Evolutionary conservation across 192 early-diverging fungal species (phyloP).

Genomic region (Phycomyces blakesleeanus): DNA sequence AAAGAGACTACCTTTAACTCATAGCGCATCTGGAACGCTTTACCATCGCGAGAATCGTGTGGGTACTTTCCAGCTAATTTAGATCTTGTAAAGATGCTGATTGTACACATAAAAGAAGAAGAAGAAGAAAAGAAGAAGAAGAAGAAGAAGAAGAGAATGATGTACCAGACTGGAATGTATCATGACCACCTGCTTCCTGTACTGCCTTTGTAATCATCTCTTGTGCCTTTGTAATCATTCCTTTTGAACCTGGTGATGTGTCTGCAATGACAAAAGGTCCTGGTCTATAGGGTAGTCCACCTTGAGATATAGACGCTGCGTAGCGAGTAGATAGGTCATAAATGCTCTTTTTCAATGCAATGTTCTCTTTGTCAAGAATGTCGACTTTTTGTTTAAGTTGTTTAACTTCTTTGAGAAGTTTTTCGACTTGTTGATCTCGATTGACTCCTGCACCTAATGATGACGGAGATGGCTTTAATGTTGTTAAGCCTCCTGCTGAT

Average conservation of each 20-base stretch:
- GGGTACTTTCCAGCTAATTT: slow-evolving; percentile 12
- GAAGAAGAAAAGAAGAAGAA: no score
- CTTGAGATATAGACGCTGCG: slow-evolving; percentile 41
- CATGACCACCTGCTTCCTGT: slow-evolving; percentile 29
- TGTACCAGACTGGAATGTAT: slow-evolving; percentile 21
- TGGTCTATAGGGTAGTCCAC: slow-evolving; percentile 31
- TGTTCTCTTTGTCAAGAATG: slow-evolving; percentile 70
- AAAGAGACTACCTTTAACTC: slow-evolving; percentile 60
- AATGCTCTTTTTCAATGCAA: slow-evolving; percentile 75
- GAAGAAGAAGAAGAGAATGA: not conserved
- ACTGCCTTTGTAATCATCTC: slow-evolving; percentile 31
- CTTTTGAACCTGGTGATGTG: slow-evolving; percentile 11
- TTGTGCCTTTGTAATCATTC: slow-evolving; percentile 27
- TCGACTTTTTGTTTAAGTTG: slow-evolving; percentile 73
- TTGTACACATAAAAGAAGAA: not conserved
- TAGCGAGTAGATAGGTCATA: slow-evolving; percentile 76
- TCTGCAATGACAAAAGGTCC: slow-evolving; percentile 45
- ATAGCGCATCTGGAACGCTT: slow-evolving; percentile 58
- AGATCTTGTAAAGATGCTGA: not conserved
- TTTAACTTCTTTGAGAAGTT: slow-evolving; percentile 62
- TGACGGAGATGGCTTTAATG: not conserved
- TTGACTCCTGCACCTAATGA: slow-evolving; percentile 16
- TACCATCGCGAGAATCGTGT: slow-evolving; percentile 42
- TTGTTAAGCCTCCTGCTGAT: not conserved
- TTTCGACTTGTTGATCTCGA: slow-evolving; percentile 52